phyloP scores from a whole-genome alignment of 805 yeast genomes.

The Nadsonia fulvescens region DNA sequence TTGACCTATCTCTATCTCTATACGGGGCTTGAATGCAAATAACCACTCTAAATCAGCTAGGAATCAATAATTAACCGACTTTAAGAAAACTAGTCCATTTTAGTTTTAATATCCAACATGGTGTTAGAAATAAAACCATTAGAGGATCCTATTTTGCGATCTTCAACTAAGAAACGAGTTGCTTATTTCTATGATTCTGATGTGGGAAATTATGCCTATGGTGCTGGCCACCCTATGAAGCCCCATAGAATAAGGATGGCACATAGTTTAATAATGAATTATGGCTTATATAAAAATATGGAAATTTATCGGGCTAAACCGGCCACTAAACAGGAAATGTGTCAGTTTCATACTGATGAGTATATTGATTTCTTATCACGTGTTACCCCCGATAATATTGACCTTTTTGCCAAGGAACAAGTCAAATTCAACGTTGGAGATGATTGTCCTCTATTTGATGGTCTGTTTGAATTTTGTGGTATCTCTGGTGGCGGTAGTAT shows the following conservation, averaged over 20 bases:
- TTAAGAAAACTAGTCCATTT: too few species aligned
- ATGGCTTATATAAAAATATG: slow-evolving; percentile 91
- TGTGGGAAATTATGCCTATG: slow-evolving; percentile 95
- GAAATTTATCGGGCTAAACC: slow-evolving; percentile 94
- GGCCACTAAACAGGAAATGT: slow-evolving; percentile 95
- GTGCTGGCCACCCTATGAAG: slow-evolving; percentile 98
- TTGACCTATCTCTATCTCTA: too few species aligned
- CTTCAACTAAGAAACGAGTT: too few species aligned
- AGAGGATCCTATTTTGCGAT: too few species aligned
- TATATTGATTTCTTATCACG: slow-evolving; percentile 82
- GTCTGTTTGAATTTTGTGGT: slow-evolving; percentile 77
- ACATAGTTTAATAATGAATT: slow-evolving; percentile 89
- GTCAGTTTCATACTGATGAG: slow-evolving; percentile 96
- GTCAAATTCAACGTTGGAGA: slow-evolving; percentile 91
- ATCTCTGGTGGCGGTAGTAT: slow-evolving; percentile 86
- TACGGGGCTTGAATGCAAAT: too few species aligned
- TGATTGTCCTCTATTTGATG: slow-evolving; percentile 91
- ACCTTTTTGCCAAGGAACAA: slow-evolving; percentile 72
- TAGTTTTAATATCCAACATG: too few species aligned
- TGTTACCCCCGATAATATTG: slow-evolving; percentile 84
- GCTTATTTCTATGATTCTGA: slow-evolving; percentile 80
- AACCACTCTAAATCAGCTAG: too few species aligned
- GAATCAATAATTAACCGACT: too few species aligned
- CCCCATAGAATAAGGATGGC: slow-evolving; percentile 99
- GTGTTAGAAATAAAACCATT: too few species aligned